A percentile compares a stretch with the other conserved stretches of the same genome.
These are phyloP conservation scores for Syzygium aromaticum DNA, from an alignment of 345 rosid genomes.

Conservation along the genomic window DNA sequence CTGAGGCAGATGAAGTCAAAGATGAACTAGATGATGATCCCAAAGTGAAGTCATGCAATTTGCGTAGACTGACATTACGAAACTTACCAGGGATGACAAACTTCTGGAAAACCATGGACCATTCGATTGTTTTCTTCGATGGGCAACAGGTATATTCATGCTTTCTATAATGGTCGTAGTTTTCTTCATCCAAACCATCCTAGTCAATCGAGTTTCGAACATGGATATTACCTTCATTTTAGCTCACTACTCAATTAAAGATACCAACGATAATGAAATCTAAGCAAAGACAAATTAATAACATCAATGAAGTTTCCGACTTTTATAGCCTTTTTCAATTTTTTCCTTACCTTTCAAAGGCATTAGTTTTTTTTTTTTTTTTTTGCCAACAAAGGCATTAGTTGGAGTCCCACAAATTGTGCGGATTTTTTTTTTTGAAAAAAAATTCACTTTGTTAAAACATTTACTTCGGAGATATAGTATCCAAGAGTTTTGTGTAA, in stretches of 20 bases:
- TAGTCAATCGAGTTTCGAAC: no score
- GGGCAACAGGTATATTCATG: background rate
- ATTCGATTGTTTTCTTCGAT: rapidly evolving
- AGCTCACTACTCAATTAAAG: background rate
- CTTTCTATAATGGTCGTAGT: rapidly evolving
- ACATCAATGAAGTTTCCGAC: rapidly evolving
- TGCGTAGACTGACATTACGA: background rate
- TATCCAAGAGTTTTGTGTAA: rapidly evolving
- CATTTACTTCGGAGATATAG: rapidly evolving
- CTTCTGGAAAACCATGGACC: rapidly evolving
- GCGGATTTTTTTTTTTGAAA: background rate
- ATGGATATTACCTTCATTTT: no score
- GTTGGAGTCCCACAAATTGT: background rate
- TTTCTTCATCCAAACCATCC: background rate
- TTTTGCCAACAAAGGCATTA: no score
- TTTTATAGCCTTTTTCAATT: background rate
- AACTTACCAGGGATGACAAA: rapidly evolving
- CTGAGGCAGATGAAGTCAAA: rapidly evolving
- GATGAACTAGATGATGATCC: background rate
- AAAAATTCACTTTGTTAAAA: rapidly evolving
- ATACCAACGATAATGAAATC: rapidly evolving
- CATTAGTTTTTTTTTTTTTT: background rate
- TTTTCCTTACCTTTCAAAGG: background rate
- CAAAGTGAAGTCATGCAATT: rapidly evolving
- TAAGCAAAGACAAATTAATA: rapidly evolving